phyloP scores from a whole-genome alignment of 306 rosid species.

The Arachis hypogaea region DNA sequence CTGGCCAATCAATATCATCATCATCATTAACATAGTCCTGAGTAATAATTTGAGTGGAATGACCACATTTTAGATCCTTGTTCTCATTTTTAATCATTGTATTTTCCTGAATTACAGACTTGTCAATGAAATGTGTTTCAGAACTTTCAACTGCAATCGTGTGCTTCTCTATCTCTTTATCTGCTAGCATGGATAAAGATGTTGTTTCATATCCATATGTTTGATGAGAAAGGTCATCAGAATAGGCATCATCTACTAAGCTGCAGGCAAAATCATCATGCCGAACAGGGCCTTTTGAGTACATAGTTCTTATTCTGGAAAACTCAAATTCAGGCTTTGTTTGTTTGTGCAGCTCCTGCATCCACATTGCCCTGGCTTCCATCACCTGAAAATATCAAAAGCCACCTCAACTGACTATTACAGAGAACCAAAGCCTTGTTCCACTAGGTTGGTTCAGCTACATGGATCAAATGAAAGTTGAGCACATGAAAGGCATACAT shows the following conservation, averaged over 20 bases:
- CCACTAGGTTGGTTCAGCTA: too few relatives aligned
- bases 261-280: slow-evolving; percentile 51
- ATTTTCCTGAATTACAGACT: slow-evolving; percentile 65
- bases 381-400: slow-evolving; percentile 59
- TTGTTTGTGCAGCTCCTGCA: slow-evolving; percentile 88
- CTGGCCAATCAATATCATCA: slow-evolving; percentile 83
- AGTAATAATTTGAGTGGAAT: slow-evolving; percentile 52
- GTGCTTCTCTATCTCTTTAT: slow-evolving; percentile 57
- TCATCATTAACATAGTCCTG: slow-evolving; percentile 61
- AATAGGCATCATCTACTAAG: slow-evolving; percentile 50
- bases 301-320: slow-evolving; percentile 54
- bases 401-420: not conserved
- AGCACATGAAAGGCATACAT: too few relatives aligned
- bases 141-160: slow-evolving; percentile 55
- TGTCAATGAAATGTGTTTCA: slow-evolving; percentile 58
- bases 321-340: slow-evolving; percentile 56
- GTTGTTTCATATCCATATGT: slow-evolving; percentile 47
- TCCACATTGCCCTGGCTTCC: slow-evolving; percentile 91
- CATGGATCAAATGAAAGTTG: too few relatives aligned
- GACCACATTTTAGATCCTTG: slow-evolving; percentile 48
- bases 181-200: slow-evolving; percentile 44
- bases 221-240: slow-evolving; percentile 46
- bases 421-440: not conserved
- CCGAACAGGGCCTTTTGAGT: slow-evolving; percentile 46
- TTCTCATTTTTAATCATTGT: slow-evolving; percentile 51